Evolutionary conservation across 164 flowering plant species (phyloP).

Genomic region (Litsea cubeba): DNA sequence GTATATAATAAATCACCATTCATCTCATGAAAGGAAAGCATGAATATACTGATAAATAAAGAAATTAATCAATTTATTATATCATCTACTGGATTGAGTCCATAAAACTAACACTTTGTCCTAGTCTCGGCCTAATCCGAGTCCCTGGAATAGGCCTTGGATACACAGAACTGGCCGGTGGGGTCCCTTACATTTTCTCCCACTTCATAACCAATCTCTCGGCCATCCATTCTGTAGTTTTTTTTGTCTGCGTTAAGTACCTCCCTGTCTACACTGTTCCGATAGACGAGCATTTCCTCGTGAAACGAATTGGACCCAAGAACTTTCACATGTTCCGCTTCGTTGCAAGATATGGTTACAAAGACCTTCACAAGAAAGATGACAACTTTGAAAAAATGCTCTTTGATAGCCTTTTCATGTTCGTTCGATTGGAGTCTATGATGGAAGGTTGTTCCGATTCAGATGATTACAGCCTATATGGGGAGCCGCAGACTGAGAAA

Average conservation of each 20-base stretch:
- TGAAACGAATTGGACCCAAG: constrained; percentile 88
- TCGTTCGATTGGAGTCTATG: constrained; percentile 80
- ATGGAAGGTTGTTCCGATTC: constrained; percentile 96
- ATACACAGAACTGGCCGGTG: constrained; percentile 88
- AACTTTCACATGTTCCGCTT: constrained; percentile 92
- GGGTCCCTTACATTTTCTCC: constrained; percentile 93
- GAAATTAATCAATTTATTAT: too few relatives aligned
- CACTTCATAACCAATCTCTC: constrained; percentile 96
- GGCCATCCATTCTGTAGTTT: constrained; percentile 85
- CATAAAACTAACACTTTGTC: too few relatives aligned
- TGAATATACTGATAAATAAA: too few relatives aligned
- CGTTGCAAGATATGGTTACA: constrained; percentile 93
- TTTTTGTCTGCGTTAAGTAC: constrained; percentile 92
- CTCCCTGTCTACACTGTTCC: constrained; percentile 96
- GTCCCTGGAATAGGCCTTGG: constrained; percentile 97
- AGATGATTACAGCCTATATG: constrained; percentile 31
- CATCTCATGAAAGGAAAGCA: too few relatives aligned
- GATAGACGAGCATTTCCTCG: constrained; percentile 74
- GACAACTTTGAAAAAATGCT: constrained; percentile 87
- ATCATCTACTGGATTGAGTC: too few relatives aligned
- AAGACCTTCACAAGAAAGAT: constrained; percentile 90
- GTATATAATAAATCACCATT: too few relatives aligned
- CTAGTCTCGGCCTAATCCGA: constrained; percentile 88
- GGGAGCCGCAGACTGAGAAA: constrained; percentile 41
- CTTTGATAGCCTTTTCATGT: constrained; percentile 60